These are phyloP conservation scores for Verticillium zaregamsianum DNA, from an alignment of 2,329 filamentous ascomycete genomes.

Conservation along the genomic window DNA sequence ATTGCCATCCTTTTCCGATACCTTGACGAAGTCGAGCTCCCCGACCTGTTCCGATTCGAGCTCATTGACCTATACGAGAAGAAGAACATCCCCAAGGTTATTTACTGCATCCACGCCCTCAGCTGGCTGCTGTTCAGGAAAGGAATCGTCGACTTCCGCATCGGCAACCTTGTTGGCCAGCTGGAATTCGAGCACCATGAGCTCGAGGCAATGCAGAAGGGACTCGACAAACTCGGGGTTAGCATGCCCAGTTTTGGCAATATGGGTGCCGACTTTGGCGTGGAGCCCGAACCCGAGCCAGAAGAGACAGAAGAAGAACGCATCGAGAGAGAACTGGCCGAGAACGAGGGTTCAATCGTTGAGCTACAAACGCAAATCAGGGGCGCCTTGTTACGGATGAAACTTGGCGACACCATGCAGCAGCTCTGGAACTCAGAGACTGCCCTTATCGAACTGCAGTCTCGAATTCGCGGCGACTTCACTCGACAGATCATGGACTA, in stretches of 20 bases:
- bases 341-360: conserved; percentile 66
- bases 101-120: conserved; percentile 95
- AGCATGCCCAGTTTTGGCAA: conserved; percentile 98
- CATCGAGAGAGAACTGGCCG: conserved; percentile 73
- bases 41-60: conserved; percentile 95
- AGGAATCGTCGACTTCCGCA: conserved; percentile 90
- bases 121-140: conserved; percentile 97
- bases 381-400: conserved; percentile 73
- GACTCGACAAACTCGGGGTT: conserved; percentile 88
- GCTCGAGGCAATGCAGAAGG: conserved; percentile 93
- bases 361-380: conserved; percentile 86
- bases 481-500: conserved; percentile 79
- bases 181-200: conserved; percentile 98
- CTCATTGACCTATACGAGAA: conserved; percentile 98
- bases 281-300: conserved; percentile 73
- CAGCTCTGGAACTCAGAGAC: conserved; percentile 82
- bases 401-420: conserved; percentile 80
- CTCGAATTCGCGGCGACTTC: conserved; percentile 83
- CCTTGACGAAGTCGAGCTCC: conserved; percentile 84
- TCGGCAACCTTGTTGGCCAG: conserved; percentile 94
- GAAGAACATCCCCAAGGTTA: conserved; percentile 99
- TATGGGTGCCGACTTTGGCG: conserved; percentile 93
- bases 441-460: conserved; percentile 75
- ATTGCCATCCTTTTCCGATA: conserved; percentile 96
- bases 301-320: conserved; percentile 89